These are phyloP conservation scores for Coffea canephora DNA, from an alignment of 257 asterid genomes.

Conservation along the genomic window DNA sequence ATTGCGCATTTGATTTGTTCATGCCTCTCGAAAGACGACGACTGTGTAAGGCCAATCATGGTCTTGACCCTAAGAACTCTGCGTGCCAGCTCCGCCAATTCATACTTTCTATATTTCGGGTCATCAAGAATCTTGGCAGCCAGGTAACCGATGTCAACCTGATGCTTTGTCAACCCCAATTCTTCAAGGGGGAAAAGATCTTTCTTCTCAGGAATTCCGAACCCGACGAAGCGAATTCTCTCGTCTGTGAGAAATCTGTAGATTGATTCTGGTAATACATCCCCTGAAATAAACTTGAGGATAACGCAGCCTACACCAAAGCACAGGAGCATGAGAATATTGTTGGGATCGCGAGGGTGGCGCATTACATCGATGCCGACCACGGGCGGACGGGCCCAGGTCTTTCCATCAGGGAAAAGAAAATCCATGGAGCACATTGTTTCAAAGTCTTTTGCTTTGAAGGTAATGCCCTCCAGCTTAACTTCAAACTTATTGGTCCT, in stretches of 20 bases:
- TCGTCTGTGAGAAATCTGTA: conserved; percentile 54
- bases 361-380: conserved; percentile 85
- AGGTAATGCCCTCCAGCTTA: conserved; percentile 80
- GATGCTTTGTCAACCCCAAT: conserved; percentile 43
- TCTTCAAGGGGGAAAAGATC: conserved; percentile 66
- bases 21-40: conserved; percentile 70
- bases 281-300: conserved; percentile 56
- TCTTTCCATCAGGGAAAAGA: conserved; percentile 64
- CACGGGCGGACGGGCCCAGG: conserved; percentile 62
- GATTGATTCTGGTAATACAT: conserved; percentile 43
- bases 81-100: conserved; percentile 57
- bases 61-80: conserved; percentile 66
- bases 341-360: conserved; percentile 76
- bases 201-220: conserved; percentile 71
- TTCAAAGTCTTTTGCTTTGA: conserved; percentile 74
- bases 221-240: conserved; percentile 70
- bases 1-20: conserved; percentile 69
- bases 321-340: conserved; percentile 50
- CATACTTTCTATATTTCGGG: conserved; percentile 53
- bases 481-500: conserved; percentile 76
- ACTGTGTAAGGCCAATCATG: conserved; percentile 66
- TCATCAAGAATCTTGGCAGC: conserved; percentile 58
- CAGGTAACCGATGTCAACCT: conserved; percentile 63
- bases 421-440: conserved; percentile 61
- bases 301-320: conserved; percentile 83